phyloP scores from a whole-genome alignment of 805 yeast species.

The Myxozyma geophila region DNA sequence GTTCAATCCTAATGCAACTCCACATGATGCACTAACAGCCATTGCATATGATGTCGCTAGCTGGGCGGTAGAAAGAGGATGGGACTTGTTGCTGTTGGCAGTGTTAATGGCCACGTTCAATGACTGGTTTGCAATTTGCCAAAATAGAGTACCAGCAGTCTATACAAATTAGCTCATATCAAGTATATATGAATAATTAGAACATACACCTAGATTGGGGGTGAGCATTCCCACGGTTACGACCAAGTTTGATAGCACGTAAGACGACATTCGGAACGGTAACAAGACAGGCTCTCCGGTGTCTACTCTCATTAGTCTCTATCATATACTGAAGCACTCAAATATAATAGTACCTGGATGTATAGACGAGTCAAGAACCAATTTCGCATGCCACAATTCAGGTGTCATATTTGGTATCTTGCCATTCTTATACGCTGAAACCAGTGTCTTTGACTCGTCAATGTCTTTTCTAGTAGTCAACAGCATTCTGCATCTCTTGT shows the following conservation, averaged over 20 bases:
- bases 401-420: conserved; percentile 67
- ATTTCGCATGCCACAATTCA: conserved; percentile 86
- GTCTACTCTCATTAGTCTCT: conserved; percentile 49
- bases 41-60: conserved; percentile 76
- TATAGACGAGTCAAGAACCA: conserved; percentile 83
- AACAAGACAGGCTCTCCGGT: conserved; percentile 89
- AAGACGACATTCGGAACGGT: conserved; percentile 97
- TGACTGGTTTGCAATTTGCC: conserved; percentile 98
- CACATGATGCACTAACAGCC: conserved; percentile 94
- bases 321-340: neutral
- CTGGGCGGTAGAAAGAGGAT: conserved; percentile 81
- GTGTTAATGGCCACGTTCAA: conserved; percentile 95
- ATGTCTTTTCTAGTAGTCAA: conserved; percentile 70
- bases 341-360: conserved; percentile 60
- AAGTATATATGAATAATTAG: neutral
- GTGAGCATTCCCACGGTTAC: conserved; percentile 98
- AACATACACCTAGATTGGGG: conserved; percentile 70
- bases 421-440: conserved; percentile 78
- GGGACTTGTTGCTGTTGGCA: conserved; percentile 94
- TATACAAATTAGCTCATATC: conserved; percentile 1
- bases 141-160: conserved; percentile 86
- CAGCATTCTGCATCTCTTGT: conserved; percentile 57
- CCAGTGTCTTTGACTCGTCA: conserved; percentile 62
- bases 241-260: conserved; percentile 89
- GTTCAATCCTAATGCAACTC: conserved; percentile 92